Conservation (phyloP, 2,329 filamentous ascomycete species). For the Alternaria sp. region DNA sequence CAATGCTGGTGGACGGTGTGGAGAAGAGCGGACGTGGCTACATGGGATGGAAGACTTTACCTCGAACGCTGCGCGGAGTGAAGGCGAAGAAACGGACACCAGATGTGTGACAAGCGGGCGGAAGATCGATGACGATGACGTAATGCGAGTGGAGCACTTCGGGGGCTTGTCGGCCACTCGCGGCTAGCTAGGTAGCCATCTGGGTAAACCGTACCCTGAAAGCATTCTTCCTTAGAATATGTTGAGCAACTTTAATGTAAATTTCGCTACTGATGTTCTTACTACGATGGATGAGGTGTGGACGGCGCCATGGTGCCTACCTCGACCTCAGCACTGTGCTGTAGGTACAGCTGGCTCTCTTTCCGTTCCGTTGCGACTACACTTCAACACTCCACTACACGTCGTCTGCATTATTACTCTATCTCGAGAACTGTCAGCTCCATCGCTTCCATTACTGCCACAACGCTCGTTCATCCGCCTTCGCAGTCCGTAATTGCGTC, state of each 20-base stretch:
- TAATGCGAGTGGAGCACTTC: not conserved
- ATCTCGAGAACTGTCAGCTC: not conserved
- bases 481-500: not conserved
- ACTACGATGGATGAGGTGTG: too few relatives aligned
- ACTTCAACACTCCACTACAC: not conserved
- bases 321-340: not conserved
- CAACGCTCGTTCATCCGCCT: not conserved
- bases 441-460: not conserved
- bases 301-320: not conserved
- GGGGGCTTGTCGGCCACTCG: not conserved
- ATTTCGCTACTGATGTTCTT: too few relatives aligned
- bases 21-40: slow-evolving; percentile 20
- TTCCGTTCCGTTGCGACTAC: not conserved
- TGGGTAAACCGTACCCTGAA: too few relatives aligned
- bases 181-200: too few relatives aligned
- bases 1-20: slow-evolving; percentile 19
- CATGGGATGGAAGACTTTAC: slow-evolving; percentile 30
- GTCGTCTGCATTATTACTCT: not conserved
- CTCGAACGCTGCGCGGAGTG: not conserved
- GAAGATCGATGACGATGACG: not conserved
- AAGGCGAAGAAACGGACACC: not conserved
- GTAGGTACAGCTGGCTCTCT: not conserved
- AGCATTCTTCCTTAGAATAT: too few relatives aligned
- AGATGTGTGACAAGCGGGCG: not conserved
- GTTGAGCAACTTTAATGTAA: too few relatives aligned